Percentiles rank a stretch among this genome's conserved stretches.
Evolutionary conservation across 1,284 basidiomycete genomes (phyloP).

Genomic region (Melampsora larici-populina): DNA sequence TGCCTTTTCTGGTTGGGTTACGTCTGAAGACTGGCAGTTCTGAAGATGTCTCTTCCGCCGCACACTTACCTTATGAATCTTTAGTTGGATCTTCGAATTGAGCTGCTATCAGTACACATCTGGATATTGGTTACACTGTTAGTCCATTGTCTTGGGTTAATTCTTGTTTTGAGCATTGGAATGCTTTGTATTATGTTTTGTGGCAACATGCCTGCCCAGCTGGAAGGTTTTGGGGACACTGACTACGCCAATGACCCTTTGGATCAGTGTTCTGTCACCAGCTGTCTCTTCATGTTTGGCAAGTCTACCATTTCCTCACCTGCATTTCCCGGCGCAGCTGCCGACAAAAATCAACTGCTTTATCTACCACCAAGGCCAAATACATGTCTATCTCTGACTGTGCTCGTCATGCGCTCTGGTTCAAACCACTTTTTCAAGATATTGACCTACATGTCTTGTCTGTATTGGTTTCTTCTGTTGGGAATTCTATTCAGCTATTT

Average conservation of each 20-base stretch:
- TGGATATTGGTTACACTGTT: not conserved
- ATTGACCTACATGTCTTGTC: too few relatives aligned
- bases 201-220: not conserved
- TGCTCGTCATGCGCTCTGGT: not conserved
- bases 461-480: too few relatives aligned
- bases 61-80: not conserved
- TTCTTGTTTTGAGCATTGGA: not conserved
- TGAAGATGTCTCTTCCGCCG: not conserved
- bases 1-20: not conserved
- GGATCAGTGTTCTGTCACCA: not conserved
- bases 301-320: not conserved
- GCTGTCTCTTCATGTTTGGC: not conserved
- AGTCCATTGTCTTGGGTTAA: not conserved
- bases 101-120: not conserved
- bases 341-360: not conserved
- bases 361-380: not conserved
- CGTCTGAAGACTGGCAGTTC: not conserved
- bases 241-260: not conserved
- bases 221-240: not conserved
- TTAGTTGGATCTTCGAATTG: not conserved
- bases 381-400: not conserved
- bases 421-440: not conserved
- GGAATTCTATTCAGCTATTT: not conserved
- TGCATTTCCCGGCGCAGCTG: not conserved
- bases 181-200: not conserved